Evolutionary conservation across 2,329 filamentous ascomycete genomes (phyloP).

Genomic region (Trichoderma arundinaceum): DNA sequence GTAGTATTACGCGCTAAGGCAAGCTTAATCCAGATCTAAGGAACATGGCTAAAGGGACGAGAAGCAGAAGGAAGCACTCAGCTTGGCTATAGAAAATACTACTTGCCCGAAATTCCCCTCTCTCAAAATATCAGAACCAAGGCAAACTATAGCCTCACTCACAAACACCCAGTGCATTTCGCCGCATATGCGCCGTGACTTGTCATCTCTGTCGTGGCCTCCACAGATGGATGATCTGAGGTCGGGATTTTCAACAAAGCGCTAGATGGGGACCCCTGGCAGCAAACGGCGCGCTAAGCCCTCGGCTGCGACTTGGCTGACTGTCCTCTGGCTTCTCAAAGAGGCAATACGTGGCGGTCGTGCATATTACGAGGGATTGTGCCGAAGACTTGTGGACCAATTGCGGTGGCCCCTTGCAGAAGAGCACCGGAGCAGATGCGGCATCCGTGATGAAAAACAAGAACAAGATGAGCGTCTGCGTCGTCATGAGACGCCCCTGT

Average conservation of each 20-base stretch:
- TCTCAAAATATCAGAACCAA: too few species aligned
- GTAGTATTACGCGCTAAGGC: conserved; percentile 25
- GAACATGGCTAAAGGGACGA: background rate
- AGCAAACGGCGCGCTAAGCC: conserved; percentile 1
- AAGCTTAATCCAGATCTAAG: conserved; percentile 25
- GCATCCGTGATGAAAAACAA: background rate
- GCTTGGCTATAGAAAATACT: background rate
- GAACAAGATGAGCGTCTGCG: background rate
- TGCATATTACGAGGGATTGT: conserved; percentile 20
- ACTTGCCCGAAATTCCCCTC: too few species aligned
- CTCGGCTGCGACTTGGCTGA: conserved; percentile 10
- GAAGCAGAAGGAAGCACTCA: background rate
- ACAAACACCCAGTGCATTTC: too few species aligned
- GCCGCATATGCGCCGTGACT: too few species aligned
- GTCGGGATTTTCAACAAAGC: background rate
- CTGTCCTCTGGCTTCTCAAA: conserved; percentile 23
- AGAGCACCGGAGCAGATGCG: background rate
- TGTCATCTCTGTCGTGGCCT: background rate
- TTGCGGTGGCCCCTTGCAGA: background rate
- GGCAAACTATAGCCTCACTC: too few species aligned
- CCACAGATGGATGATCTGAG: background rate
- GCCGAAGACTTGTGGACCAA: background rate
- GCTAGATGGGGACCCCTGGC: background rate
- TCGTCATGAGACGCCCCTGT: too few species aligned
- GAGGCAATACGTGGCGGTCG: conserved; percentile 13